These are phyloP conservation scores for Lentinus tigrinus DNA, from an alignment of 768 basidiomycete species.

Conservation along the genomic window DNA sequence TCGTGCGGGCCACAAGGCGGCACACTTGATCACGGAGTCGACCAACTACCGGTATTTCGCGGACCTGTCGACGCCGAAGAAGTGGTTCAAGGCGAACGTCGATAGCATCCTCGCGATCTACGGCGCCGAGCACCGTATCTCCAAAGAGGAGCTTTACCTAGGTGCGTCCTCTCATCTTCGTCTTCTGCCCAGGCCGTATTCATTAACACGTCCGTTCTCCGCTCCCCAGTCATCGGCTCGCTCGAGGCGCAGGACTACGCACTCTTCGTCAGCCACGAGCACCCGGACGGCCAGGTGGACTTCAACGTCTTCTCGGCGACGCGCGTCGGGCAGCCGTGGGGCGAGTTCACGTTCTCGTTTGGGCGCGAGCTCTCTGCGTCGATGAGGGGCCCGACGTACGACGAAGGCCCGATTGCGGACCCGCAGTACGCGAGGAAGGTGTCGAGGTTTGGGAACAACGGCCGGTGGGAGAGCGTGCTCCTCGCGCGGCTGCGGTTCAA, in stretches of 20 bases:
- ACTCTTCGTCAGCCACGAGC: slow-evolving; percentile 70
- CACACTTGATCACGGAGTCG: slow-evolving; percentile 67
- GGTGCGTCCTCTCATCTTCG: slow-evolving; percentile 24
- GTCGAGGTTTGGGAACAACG: slow-evolving; percentile 37
- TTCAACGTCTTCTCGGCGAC: slow-evolving; percentile 66
- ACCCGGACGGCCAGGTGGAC: slow-evolving; percentile 58
- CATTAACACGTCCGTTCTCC: neutral
- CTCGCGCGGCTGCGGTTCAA: slow-evolving; percentile 67
- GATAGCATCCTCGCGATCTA: slow-evolving; percentile 61
- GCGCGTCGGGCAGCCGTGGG: slow-evolving; percentile 64
- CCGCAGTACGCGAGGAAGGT: slow-evolving; percentile 46
- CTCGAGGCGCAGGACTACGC: slow-evolving; percentile 72
- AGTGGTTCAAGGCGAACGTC: slow-evolving; percentile 73
- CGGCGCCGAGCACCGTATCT: slow-evolving; percentile 35
- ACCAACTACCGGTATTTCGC: slow-evolving; percentile 70
- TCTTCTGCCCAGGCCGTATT: neutral
- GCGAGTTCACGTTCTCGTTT: slow-evolving; percentile 60
- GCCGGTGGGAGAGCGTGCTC: slow-evolving; percentile 56
- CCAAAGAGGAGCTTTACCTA: slow-evolving; percentile 35
- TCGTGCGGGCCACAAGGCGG: slow-evolving; percentile 61
- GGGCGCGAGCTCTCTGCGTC: slow-evolving; percentile 37
- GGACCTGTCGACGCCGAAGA: slow-evolving; percentile 58
- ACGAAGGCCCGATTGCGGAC: slow-evolving; percentile 36
- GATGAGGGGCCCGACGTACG: slow-evolving; percentile 48
- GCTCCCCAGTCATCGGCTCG: slow-evolving; percentile 59